phyloP scores from a whole-genome alignment of 1,284 basidiomycete species.

The Irpex sp. region DNA sequence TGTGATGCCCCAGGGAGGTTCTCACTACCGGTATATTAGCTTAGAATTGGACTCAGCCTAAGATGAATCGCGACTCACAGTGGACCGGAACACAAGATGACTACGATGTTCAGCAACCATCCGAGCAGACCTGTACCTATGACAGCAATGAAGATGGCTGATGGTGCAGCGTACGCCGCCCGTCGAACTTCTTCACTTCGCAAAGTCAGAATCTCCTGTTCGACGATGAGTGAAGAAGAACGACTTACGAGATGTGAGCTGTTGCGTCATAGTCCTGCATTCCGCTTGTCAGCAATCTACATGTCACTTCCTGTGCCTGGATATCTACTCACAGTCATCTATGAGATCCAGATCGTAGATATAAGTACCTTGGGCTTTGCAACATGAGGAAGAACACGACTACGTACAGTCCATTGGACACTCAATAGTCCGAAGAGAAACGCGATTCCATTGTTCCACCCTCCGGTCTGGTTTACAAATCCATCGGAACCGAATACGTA shows the following conservation, averaged over 20 bases:
- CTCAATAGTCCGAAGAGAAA: slow-evolving; percentile 88
- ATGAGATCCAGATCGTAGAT: not conserved
- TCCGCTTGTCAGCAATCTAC: not conserved
- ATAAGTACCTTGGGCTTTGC: not conserved
- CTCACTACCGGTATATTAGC: slow-evolving; percentile 33
- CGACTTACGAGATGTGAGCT: slow-evolving; percentile 82
- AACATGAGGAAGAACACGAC: not conserved
- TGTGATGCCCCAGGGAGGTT: slow-evolving; percentile 53
- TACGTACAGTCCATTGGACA: slow-evolving; percentile 85
- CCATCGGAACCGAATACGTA: slow-evolving; percentile 80
- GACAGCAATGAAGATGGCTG: slow-evolving; percentile 88
- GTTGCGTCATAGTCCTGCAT: slow-evolving; percentile 67
- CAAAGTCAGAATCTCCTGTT: not conserved
- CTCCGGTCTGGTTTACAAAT: slow-evolving; percentile 74
- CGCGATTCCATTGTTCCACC: slow-evolving; percentile 77
- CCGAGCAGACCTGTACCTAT: slow-evolving; percentile 82
- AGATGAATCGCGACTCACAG: slow-evolving; percentile 37
- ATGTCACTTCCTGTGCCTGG: not conserved
- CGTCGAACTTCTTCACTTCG: slow-evolving; percentile 82
- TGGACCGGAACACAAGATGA: slow-evolving; percentile 80
- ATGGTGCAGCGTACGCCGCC: slow-evolving; percentile 80
- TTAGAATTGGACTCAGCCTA: not conserved
- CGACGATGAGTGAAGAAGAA: not conserved
- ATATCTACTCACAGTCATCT: slow-evolving; percentile 59
- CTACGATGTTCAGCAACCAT: slow-evolving; percentile 81